A percentile compares a stretch with the other conserved stretches of the same genome.
These are phyloP conservation scores for Elasticomyces elasticus DNA, from an alignment of 495 filamentous ascomycete species.

Conservation along the genomic window DNA sequence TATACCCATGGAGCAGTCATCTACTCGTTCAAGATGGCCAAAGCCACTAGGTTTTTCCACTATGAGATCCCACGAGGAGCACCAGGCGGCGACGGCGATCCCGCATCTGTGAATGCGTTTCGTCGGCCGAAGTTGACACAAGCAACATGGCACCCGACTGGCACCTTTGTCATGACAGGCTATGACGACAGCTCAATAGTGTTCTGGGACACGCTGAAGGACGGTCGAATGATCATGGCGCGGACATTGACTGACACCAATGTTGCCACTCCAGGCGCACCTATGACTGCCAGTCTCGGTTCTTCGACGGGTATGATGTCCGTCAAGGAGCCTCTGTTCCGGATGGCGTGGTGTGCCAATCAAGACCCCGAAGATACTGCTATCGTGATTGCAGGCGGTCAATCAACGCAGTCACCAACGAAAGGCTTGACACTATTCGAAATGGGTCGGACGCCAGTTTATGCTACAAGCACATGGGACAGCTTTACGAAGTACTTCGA, in stretches of 20 bases:
- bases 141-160: conserved; percentile 89
- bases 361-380: conserved; percentile 87
- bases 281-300: conserved; percentile 32
- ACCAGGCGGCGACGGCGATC: conserved; percentile 69
- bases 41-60: conserved; percentile 64
- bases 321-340: conserved; percentile 59
- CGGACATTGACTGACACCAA: conserved; percentile 64
- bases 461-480: conserved; percentile 83
- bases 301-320: conserved; percentile 38
- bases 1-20: conserved; percentile 80
- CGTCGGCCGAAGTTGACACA: conserved; percentile 64
- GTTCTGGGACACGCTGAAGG: conserved; percentile 80
- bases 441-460: conserved; percentile 77
- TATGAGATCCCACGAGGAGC: conserved; percentile 75
- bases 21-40: conserved; percentile 85
- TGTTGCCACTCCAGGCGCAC: conserved; percentile 51
- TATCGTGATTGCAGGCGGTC: conserved; percentile 75
- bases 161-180: conserved; percentile 76
- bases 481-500: conserved; percentile 66
- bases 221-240: conserved; percentile 76
- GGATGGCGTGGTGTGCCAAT: conserved; percentile 83
- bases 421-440: conserved; percentile 82
- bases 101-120: conserved; percentile 37
- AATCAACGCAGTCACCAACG: conserved; percentile 47
- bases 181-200: conserved; percentile 86